These are phyloP conservation scores for Pythium biforme DNA, from an alignment of 352 stramenopile species.

Conservation along the genomic window DNA sequence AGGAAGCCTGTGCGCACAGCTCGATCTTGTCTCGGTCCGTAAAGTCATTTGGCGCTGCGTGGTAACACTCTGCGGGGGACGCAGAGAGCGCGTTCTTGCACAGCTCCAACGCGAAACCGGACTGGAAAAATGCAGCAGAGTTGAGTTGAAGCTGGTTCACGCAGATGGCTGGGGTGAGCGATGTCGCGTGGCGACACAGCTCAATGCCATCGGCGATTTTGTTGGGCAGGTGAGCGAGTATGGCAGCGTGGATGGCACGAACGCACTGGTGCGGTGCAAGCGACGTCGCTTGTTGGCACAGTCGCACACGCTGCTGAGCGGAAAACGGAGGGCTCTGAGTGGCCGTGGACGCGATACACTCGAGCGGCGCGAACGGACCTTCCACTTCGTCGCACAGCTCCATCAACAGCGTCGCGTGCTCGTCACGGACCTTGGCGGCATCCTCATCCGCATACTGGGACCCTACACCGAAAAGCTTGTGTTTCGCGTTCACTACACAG, in stretches of 20 bases:
- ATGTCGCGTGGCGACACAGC: constrained; percentile 17
- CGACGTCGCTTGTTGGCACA: constrained; percentile 14
- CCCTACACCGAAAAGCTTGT: constrained; percentile 1
- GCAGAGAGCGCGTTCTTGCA: constrained; percentile 10
- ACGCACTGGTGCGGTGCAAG: constrained; percentile 10
- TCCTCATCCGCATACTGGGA: neutral
- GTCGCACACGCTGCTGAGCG: neutral
- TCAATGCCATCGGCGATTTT: constrained; percentile 13
- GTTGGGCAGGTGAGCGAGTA: neutral
- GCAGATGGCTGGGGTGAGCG: constrained; percentile 2
- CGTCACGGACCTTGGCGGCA: neutral
- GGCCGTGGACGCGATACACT: constrained; percentile 12
- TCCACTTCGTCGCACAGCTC: constrained; percentile 11
- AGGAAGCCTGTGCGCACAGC: constrained; percentile 41
- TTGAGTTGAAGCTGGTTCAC: constrained; percentile 21
- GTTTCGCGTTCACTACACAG: constrained; percentile 10
- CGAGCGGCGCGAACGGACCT: neutral
- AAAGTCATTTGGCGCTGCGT: constrained; percentile 32
- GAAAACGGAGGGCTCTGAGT: constrained; percentile 5
- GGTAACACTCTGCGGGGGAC: constrained; percentile 33
- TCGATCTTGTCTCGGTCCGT: constrained; percentile 34
- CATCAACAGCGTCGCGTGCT: constrained; percentile 14
- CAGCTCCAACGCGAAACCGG: constrained; percentile 4
- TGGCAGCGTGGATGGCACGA: constrained; percentile 7
- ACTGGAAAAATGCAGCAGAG: neutral